Evolutionary conservation across 331 rosid genomes (phyloP).

Genomic region (Pyrus hybrid): DNA sequence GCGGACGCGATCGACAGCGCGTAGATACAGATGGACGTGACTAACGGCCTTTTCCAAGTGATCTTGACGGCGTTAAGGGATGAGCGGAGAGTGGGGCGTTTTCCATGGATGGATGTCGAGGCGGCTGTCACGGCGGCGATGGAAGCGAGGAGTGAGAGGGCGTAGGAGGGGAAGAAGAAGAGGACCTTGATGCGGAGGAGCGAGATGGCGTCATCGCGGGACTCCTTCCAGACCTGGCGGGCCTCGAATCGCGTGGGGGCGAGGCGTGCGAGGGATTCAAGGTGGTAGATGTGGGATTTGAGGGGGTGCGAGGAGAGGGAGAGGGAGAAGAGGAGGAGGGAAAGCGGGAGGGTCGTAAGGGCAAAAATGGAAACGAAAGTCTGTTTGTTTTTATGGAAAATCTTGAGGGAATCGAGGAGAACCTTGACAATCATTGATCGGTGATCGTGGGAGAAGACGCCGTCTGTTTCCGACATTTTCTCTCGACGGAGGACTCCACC

Average conservation of each 20-base stretch:
- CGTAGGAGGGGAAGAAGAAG: conserved; percentile 30
- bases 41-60: conserved; percentile 43
- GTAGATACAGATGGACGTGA: conserved; percentile 47
- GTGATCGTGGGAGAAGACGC: background rate
- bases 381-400: conserved; percentile 28
- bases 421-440: conserved; percentile 18
- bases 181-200: conserved; percentile 41
- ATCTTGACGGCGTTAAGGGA: conserved; percentile 19
- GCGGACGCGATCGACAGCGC: conserved; percentile 30
- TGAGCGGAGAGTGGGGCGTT: conserved; percentile 22
- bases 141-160: conserved; percentile 55
- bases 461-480: conserved; percentile 30
- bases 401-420: conserved; percentile 24
- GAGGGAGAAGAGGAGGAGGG: conserved; percentile 40
- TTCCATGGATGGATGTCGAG: conserved; percentile 17
- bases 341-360: conserved; percentile 53
- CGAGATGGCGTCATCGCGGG: conserved; percentile 49
- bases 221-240: conserved; percentile 62
- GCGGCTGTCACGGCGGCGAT: conserved; percentile 42
- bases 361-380: conserved; percentile 37
- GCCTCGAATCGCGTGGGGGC: conserved; percentile 60
- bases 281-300: conserved; percentile 41
- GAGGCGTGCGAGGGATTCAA: conserved; percentile 55
- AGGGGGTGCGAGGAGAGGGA: conserved; percentile 36
- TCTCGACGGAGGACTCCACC: background rate